phyloP scores from a whole-genome alignment of 768 basidiomycete species.

The Agrocybe pediades region DNA sequence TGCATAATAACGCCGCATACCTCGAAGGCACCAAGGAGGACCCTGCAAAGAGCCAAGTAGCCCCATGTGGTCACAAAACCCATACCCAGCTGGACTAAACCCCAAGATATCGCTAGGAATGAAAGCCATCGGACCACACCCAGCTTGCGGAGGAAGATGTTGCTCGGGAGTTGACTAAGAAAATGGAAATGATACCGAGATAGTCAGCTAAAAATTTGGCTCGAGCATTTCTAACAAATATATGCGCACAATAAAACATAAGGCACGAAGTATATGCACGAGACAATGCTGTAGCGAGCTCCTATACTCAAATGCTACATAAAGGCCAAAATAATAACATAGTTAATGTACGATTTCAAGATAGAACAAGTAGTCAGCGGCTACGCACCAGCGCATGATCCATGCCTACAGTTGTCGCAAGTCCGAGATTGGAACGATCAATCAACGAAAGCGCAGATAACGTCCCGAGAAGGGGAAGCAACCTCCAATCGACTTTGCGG shows the following conservation, averaged over 20 bases:
- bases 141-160: slow-evolving; percentile 26
- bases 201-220: slow-evolving; percentile 24
- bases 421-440: slow-evolving; percentile 37
- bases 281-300: slow-evolving; percentile 33
- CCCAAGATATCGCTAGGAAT: slow-evolving; percentile 29
- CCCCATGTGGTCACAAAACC: slow-evolving; percentile 31
- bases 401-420: slow-evolving; percentile 38
- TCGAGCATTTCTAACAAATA: not conserved
- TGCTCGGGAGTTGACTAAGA: slow-evolving; percentile 34
- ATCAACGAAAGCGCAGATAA: slow-evolving; percentile 38
- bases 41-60: slow-evolving; percentile 25
- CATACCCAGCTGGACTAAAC: slow-evolving; percentile 31
- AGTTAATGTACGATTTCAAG: not conserved
- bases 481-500: slow-evolving; percentile 32
- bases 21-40: slow-evolving; percentile 32
- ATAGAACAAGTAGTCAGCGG: not conserved
- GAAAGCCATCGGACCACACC: slow-evolving; percentile 29
- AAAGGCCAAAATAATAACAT: not conserved
- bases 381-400: slow-evolving; percentile 31
- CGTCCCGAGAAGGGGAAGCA: slow-evolving; percentile 35
- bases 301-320: slow-evolving; percentile 30
- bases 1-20: slow-evolving; percentile 26
- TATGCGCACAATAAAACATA: slow-evolving; percentile 34
- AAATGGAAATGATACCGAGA: slow-evolving; percentile 19
- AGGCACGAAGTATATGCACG: slow-evolving; percentile 36